Percentiles rank a stretch among this genome's conserved stretches.
Evolutionary conservation across 1,139 yeast genomes (phyloP).

Genomic region (Geotrichum histeridarum): DNA sequence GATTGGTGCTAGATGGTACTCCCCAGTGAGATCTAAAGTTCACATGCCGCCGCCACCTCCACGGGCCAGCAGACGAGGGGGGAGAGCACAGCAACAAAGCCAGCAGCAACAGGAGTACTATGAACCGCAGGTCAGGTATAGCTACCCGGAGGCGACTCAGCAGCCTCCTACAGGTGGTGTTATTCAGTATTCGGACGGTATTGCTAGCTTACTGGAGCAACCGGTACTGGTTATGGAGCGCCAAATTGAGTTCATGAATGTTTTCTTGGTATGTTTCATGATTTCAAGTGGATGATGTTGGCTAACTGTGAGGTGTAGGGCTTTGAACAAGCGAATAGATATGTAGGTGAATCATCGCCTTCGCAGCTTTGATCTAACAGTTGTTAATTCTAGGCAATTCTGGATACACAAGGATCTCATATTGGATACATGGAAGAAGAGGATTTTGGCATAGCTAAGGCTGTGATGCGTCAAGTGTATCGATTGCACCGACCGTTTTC

Average conservation of each 20-base stretch:
- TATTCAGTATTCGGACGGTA: constrained; percentile 51
- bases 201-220: constrained; percentile 55
- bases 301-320: constrained; percentile 40
- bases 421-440: constrained; percentile 80
- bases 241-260: constrained; percentile 79
- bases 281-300: neutral
- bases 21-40: constrained; percentile 21
- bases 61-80: constrained; percentile 5
- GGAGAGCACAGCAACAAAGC: constrained; percentile 2
- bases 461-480: constrained; percentile 73
- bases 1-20: constrained; percentile 14
- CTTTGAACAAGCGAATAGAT: constrained; percentile 84
- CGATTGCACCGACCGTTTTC: constrained; percentile 81
- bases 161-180: constrained; percentile 22
- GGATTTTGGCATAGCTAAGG: constrained; percentile 64
- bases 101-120: constrained; percentile 3
- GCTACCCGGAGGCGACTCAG: constrained; percentile 11
- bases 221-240: constrained; percentile 86
- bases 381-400: constrained; percentile 40
- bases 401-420: constrained; percentile 67
- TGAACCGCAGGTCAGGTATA: constrained; percentile 16
- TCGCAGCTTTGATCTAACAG: neutral
- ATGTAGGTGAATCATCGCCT: constrained; percentile 31
- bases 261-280: constrained; percentile 45
- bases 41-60: constrained; percentile 22